Base-by-base conservation (phyloP, 352 stramenopile genomes). In the Pythium chondricola region DNA sequence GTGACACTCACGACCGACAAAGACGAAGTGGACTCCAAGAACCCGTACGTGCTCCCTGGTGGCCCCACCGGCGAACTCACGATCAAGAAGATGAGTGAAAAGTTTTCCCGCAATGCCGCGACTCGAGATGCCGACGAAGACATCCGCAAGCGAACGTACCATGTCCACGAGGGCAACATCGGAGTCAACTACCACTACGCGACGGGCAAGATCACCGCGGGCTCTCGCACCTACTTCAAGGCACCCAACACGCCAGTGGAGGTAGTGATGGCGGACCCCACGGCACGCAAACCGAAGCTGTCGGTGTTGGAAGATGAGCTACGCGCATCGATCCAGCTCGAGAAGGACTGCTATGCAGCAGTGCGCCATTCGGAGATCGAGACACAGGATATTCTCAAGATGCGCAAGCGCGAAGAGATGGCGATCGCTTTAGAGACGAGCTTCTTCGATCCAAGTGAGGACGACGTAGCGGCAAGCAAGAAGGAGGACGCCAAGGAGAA, bases 41-140 rank as follows among this genome's bases (percentile, higher is more conserved):
- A 88, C 37, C 74, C 81, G 22, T 93, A 89, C 48, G 67, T 90
- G 36, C 55, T 90, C 11, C 77, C 82, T 35, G 82, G 77, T 14
- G 76, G 78, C 13, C 69, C 74, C 20, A 76, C 73, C 1, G 77
- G 82, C 20, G 79, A 91, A 48, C 67, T 95, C 52, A 43, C 79
- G 13, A 93, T 97, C 46, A 86, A 88, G 53, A 97, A 96, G 45
- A 97, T 97, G 89, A 94, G 87, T 45, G 84, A 97, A 47, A 96
- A 95, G 52, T 97, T 94, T 56, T 68, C 68, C 2, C 83, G 90
- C 9, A 87, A 95, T 45, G 6, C 47, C 2, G 16, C 38, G 1
- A 31, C 29, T 13, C 29, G 74, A 13, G 43, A 56, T 8, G 83
- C 81, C 5, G 78, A 89, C 48, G 71, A 89, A 22, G 81, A 98